Evolutionary conservation across 805 yeast genomes (phyloP), one percentile per base, ranked within the genome.

Genomic region (Millerozyma acaciae): DNA sequence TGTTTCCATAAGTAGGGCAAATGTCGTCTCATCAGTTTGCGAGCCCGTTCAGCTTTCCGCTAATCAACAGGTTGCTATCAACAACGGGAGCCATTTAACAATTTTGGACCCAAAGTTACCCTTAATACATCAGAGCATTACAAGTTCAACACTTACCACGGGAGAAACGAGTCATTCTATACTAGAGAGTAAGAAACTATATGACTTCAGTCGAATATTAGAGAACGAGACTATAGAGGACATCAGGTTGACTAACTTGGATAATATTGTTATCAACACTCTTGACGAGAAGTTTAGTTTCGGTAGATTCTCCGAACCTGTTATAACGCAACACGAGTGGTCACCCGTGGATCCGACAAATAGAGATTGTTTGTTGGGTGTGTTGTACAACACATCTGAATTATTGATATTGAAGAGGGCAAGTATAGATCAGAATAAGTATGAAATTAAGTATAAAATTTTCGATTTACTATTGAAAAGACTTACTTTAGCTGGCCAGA

Each of bases 41-140:
- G 47, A 48, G 13, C 67, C 70, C 3, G 46, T 59, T 8, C 62
- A 59, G 37, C 51, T 60, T 47, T 61, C 70, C 1, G 51, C 45
- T 6, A 61, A 64, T 33, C 48, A 35, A 39, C 69, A 64, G 40
- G 33, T 63, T 23, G 60, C 69, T 5, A 48, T 66, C 21, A 65
- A 64, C 39, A 50, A 48, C 25, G 57, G 59, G 5, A 49, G 41
- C 15, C 61, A 59, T 15, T 30, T 66, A 20, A 53, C 62, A 2
- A 37, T 63, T 6, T 40, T 66, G 5, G 71, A 65, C 20, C 70
- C 71, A 15, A 55, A 55, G 34, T 51, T 60, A 4, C 71, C 71
- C 2, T 41, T 50, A 13, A 44, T 56, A 13, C 57, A 53, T 23
- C 55, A 50, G 24, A 40, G 55, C n/a, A 40, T 62, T 14, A 33